phyloP scores from a whole-genome alignment of 139 green algal species.

The Pycnococcus provasolii region DNA sequence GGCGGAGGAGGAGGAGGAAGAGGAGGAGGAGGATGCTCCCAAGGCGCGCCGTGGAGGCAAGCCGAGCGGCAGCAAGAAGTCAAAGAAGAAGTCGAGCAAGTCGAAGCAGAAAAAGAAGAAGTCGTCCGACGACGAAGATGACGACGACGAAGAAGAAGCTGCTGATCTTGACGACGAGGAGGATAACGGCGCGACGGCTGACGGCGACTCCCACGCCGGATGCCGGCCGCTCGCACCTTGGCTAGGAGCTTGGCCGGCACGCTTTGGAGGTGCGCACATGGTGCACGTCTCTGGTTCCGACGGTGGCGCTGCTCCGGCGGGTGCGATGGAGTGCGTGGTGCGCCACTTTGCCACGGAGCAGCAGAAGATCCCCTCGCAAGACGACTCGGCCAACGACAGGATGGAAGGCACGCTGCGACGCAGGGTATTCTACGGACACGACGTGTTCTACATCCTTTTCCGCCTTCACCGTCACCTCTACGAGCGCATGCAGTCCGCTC shows the following conservation, averaged over 20 bases:
- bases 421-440: conserved; percentile 69
- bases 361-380: no score
- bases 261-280: no score
- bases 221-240: no score
- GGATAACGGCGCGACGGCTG: not conserved
- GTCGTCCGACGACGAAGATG: conserved; percentile 4
- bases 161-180: not conserved
- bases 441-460: conserved; percentile 85
- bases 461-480: conserved; percentile 66
- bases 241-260: no score
- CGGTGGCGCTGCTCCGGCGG: no score
- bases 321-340: no score
- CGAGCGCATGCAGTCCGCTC: conserved; percentile 50
- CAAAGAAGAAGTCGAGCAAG: not conserved
- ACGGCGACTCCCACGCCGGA: no score
- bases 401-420: no score
- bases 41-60: not conserved
- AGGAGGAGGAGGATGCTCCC: not conserved
- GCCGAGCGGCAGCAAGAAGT: not conserved
- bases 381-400: no score
- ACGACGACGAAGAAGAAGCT: conserved; percentile 12
- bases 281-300: no score
- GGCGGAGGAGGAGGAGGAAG: conserved; percentile 5
- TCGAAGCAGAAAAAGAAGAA: not conserved
- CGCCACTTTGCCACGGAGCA: no score